Conservation (phyloP, 345 rosid genomes). For the Hypericum androsaemum region DNA sequence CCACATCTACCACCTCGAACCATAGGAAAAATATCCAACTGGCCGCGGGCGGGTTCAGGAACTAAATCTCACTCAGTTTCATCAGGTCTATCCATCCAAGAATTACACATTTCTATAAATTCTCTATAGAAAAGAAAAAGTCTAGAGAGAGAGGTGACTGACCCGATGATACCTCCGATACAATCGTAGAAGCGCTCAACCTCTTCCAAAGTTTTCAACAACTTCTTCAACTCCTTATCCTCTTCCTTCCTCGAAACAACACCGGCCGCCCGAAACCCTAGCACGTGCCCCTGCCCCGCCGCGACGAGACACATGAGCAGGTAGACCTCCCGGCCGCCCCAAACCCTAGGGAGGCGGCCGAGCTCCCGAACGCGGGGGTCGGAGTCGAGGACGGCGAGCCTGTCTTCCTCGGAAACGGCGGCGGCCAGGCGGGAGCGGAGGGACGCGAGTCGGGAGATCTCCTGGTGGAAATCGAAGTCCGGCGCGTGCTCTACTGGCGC, state of each 20-base stretch:
- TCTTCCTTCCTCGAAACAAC: constrained; percentile 29
- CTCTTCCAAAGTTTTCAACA: constrained; percentile 44
- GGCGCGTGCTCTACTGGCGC: constrained; percentile 56
- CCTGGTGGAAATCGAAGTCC: constrained; percentile 52
- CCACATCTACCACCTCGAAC: too few relatives aligned
- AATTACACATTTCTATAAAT: too few relatives aligned
- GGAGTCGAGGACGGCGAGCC: constrained; percentile 30
- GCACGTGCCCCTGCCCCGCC: constrained; percentile 74
- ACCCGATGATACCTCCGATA: constrained; percentile 94
- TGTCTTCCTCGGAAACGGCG: constrained; percentile 18
- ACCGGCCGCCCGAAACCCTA: too few relatives aligned
- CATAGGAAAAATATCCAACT: too few relatives aligned
- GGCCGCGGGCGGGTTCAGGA: too few relatives aligned
- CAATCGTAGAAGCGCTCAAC: constrained; percentile 76
- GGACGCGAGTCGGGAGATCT: constrained; percentile 55
- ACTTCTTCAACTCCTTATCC: constrained; percentile 36
- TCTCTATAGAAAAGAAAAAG: too few relatives aligned
- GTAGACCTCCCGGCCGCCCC: constrained; percentile 36
- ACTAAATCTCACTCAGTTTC: too few relatives aligned
- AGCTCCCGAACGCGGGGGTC: constrained; percentile 49
- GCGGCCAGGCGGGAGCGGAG: constrained; percentile 41
- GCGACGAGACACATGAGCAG: constrained; percentile 70
- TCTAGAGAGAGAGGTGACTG: constrained; percentile 5
- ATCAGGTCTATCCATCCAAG: too few relatives aligned
- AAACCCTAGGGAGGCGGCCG: constrained; percentile 21